These are phyloP conservation scores for Trametes sp. DNA, from an alignment of 1,284 basidiomycete genomes.

Conservation along the genomic window DNA sequence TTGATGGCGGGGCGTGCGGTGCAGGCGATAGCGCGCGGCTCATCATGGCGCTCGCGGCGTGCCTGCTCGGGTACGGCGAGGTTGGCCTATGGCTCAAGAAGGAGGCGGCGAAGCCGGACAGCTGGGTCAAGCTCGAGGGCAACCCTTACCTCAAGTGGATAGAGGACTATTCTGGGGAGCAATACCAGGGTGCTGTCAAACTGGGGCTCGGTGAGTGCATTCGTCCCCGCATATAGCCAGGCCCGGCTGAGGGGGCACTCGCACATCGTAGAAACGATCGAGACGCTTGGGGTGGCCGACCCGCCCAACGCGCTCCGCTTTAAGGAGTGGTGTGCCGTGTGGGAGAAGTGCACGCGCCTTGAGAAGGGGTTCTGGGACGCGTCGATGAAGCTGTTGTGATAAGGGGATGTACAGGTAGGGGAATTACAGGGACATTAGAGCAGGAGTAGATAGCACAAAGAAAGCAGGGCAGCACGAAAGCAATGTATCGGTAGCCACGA, in stretches of 20 bases:
- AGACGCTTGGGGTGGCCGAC: constrained; percentile 65
- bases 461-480: constrained; percentile 15
- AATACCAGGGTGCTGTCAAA: constrained; percentile 77
- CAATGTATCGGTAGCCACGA: constrained; percentile 25
- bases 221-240: background rate
- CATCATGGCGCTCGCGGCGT: constrained; percentile 85
- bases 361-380: constrained; percentile 94
- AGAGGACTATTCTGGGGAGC: constrained; percentile 78
- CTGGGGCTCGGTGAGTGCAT: constrained; percentile 68
- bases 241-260: background rate
- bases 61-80: constrained; percentile 94
- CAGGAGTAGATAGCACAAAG: background rate
- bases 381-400: constrained; percentile 60
- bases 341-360: constrained; percentile 80
- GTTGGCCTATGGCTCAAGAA: constrained; percentile 84
- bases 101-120: constrained; percentile 55
- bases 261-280: constrained; percentile 59
- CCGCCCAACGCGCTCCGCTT: constrained; percentile 71
- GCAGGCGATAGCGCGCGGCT: constrained; percentile 78
- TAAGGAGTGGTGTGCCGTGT: constrained; percentile 75
- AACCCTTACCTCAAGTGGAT: constrained; percentile 88
- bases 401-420: background rate
- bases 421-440: background rate
- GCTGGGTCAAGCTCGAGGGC: constrained; percentile 64
- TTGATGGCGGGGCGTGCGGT: no score